phyloP scores from a whole-genome alignment of 2,329 filamentous ascomycete genomes.

The Pyricularia sp. region DNA sequence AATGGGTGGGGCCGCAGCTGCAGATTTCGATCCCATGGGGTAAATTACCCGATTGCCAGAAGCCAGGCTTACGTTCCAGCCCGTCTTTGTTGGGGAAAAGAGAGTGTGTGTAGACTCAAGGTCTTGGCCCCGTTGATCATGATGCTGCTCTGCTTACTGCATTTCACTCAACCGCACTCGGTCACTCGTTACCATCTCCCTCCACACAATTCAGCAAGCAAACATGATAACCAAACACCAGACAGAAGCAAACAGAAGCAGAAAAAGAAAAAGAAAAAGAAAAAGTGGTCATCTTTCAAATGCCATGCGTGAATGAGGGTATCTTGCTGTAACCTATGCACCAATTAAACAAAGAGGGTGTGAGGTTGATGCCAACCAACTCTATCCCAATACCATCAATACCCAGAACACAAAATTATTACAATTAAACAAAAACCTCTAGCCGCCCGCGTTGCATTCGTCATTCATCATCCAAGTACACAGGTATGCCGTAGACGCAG shows the following conservation, averaged over 20 bases:
- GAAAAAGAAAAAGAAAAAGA: too few relatives aligned
- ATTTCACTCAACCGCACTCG: too few relatives aligned
- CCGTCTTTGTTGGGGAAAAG: too few relatives aligned
- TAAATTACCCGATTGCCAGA: background rate
- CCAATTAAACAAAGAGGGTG: background rate
- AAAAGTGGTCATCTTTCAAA: too few relatives aligned
- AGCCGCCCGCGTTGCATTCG: background rate
- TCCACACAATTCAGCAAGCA: too few relatives aligned
- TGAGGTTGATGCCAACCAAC: background rate
- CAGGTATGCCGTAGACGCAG: constrained; percentile 90
- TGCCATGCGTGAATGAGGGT: background rate
- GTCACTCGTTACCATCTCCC: too few relatives aligned
- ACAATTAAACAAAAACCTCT: background rate
- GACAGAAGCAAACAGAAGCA: too few relatives aligned
- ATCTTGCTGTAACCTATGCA: background rate
- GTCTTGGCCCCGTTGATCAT: too few relatives aligned
- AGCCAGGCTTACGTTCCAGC: background rate
- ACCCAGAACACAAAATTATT: background rate
- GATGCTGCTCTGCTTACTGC: too few relatives aligned
- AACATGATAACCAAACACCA: too few relatives aligned
- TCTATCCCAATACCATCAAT: background rate
- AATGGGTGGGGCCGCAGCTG: background rate
- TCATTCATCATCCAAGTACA: constrained; percentile 51
- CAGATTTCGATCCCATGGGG: background rate
- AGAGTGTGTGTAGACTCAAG: too few relatives aligned